Conservation (phyloP, 2,329 filamentous ascomycete genomes). For the Trichoderma harzianum region DNA sequence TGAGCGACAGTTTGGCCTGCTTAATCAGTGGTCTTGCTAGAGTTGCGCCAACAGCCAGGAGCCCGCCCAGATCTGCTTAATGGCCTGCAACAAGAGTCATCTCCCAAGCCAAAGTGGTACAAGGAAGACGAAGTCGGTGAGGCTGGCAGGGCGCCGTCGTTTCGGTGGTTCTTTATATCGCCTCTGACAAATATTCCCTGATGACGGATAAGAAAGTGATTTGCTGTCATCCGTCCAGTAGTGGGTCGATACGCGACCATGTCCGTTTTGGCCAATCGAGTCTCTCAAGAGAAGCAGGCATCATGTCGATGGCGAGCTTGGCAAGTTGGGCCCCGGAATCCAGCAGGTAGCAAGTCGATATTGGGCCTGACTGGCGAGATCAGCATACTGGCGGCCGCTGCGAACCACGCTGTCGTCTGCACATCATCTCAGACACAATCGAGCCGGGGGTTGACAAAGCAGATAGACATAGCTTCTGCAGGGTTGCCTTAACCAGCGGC, state of each 20-base stretch:
- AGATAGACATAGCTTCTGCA: background rate
- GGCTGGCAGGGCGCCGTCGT: background rate
- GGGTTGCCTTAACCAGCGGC: background rate
- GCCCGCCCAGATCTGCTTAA: background rate
- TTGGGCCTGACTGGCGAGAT: background rate
- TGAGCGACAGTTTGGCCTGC: background rate
- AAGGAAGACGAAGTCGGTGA: slow-evolving; percentile 14
- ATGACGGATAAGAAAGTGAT: slow-evolving; percentile 12
- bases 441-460: background rate
- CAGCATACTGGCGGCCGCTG: background rate
- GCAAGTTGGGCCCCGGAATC: background rate
- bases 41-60: background rate
- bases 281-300: background rate
- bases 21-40: background rate
- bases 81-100: background rate
- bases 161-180: slow-evolving; percentile 3
- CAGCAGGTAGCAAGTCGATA: background rate
- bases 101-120: background rate
- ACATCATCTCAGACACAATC: background rate
- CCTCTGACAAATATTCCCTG: slow-evolving; percentile 13
- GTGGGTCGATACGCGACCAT: slow-evolving; percentile 11
- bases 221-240: slow-evolving; percentile 9
- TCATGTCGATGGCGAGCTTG: background rate
- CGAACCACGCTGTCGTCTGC: background rate
- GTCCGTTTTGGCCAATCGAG: slow-evolving; percentile 8